Conservation (phyloP, 108 stramenopile species). For the Bacterosira constricta region DNA sequence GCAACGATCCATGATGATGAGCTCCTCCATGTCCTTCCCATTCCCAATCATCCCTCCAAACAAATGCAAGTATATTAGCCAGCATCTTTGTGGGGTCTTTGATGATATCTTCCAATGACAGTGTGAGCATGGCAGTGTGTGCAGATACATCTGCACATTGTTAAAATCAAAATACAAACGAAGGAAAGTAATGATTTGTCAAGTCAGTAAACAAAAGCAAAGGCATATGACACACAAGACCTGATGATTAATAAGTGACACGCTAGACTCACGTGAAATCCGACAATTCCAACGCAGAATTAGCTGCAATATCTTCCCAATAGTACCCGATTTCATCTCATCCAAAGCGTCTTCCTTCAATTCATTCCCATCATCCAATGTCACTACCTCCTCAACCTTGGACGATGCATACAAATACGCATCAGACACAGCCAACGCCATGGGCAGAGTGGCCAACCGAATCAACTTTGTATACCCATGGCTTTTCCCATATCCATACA, state of each 20-base stretch:
- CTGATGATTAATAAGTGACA: no score
- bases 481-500: conserved; percentile 91
- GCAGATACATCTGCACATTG: conserved; percentile 64
- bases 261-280: conserved; percentile 56
- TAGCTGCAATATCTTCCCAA: conserved; percentile 60
- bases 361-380: no score
- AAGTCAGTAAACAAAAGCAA: no score
- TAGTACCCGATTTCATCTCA: no score
- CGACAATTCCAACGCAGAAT: conserved; percentile 87
- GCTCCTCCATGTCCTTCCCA: conserved; percentile 19
- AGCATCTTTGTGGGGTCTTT: conserved; percentile 32
- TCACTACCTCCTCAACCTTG: no score
- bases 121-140: conserved; percentile 80
- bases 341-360: no score
- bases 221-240: no score
- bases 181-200: background rate
- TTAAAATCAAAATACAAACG: background rate
- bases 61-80: conserved; percentile 41
- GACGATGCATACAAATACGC: conserved; percentile 12
- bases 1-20: background rate
- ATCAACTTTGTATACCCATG: conserved; percentile 84
- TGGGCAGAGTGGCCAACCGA: conserved; percentile 62
- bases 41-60: conserved; percentile 37
- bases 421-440: conserved; percentile 55
- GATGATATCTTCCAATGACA: conserved; percentile 45